phyloP scores from a whole-genome alignment of 1,284 basidiomycete species.

The Pyrrhoderma noxium region DNA sequence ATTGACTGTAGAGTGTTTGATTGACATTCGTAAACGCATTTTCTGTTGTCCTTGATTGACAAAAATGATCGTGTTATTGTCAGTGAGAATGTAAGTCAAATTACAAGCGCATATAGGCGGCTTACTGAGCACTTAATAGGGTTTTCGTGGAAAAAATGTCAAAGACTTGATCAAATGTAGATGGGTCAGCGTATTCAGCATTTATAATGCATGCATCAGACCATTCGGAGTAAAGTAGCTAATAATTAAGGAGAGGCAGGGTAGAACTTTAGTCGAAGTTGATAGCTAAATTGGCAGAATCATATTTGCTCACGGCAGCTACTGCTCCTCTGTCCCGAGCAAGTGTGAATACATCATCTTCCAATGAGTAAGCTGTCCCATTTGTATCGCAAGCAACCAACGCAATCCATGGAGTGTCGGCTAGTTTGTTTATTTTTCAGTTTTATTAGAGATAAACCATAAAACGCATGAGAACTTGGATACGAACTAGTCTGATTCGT shows the following conservation, averaged over 20 bases:
- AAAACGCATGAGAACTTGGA: slow-evolving; percentile 35
- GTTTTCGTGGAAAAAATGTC: slow-evolving; percentile 72
- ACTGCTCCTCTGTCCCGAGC: slow-evolving; percentile 72
- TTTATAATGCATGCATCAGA: slow-evolving; percentile 73
- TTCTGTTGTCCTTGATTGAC: slow-evolving; percentile 6
- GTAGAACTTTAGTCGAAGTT: no score
- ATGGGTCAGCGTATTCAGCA: slow-evolving; percentile 57
- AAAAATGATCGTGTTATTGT: background rate
- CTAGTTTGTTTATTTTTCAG: slow-evolving; percentile 29
- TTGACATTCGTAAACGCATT: slow-evolving; percentile 34
- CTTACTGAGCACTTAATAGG: slow-evolving; percentile 34
- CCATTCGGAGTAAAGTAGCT: slow-evolving; percentile 73
- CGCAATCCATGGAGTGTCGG: slow-evolving; percentile 82
- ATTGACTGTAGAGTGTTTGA: slow-evolving; percentile 45
- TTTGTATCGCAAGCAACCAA: slow-evolving; percentile 77
- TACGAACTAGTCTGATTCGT: slow-evolving; percentile 26
- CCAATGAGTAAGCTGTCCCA: slow-evolving; percentile 50
- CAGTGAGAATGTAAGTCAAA: background rate
- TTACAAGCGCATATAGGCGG: slow-evolving; percentile 2
- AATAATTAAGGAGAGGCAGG: no score
- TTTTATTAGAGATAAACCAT: background rate
- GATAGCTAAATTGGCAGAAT: no score
- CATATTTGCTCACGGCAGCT: slow-evolving; percentile 49
- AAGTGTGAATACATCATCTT: slow-evolving; percentile 72
- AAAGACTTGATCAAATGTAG: slow-evolving; percentile 63